Evolutionary conservation across 2,329 filamentous ascomycete genomes (phyloP).

Genomic region (Monosporascus sp.): DNA sequence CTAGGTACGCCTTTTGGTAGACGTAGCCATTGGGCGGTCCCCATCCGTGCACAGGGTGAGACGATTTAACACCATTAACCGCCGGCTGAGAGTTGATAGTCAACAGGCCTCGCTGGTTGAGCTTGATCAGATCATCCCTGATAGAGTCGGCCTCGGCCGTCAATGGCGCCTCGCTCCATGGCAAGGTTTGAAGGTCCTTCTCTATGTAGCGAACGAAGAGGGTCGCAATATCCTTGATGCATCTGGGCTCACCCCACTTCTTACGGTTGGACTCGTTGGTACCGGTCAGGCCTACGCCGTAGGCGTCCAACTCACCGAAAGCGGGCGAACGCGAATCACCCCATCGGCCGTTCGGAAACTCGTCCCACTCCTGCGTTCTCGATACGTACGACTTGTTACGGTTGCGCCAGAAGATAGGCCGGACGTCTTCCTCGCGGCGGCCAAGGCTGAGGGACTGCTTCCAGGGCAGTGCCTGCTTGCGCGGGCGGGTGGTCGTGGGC

Average conservation of each 20-base stretch:
- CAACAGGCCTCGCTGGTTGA: constrained; percentile 82
- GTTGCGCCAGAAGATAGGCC: constrained; percentile 98
- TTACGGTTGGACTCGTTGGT: constrained; percentile 95
- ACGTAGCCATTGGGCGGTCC: constrained; percentile 93
- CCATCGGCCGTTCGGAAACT: constrained; percentile 98
- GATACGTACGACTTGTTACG: constrained; percentile 92
- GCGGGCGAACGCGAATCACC: constrained; percentile 94
- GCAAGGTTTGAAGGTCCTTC: constrained; percentile 73
- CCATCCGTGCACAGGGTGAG: constrained; percentile 85
- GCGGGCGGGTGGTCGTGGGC: constrained; percentile 70
- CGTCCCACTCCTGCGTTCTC: constrained; percentile 97
- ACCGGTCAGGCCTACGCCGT: constrained; percentile 88
- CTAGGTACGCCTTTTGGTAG: constrained; percentile 96
- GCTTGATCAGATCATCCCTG: constrained; percentile 67
- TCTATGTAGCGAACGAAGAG: constrained; percentile 84
- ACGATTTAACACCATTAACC: constrained; percentile 85
- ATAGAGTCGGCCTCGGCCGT: constrained; percentile 77
- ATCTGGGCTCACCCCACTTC: constrained; percentile 84
- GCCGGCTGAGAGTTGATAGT: constrained; percentile 98
- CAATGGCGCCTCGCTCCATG: constrained; percentile 91
- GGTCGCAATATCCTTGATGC: constrained; percentile 72
- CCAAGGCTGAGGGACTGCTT: constrained; percentile 88
- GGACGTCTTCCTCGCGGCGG: constrained; percentile 87
- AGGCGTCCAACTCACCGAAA: constrained; percentile 91
- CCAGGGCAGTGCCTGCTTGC: constrained; percentile 92